A percentile compares a stretch with the other conserved stretches of the same genome.
These are phyloP conservation scores for Talaromyces nanjingensis DNA, from an alignment of 495 filamentous ascomycete genomes.

Conservation along the genomic window DNA sequence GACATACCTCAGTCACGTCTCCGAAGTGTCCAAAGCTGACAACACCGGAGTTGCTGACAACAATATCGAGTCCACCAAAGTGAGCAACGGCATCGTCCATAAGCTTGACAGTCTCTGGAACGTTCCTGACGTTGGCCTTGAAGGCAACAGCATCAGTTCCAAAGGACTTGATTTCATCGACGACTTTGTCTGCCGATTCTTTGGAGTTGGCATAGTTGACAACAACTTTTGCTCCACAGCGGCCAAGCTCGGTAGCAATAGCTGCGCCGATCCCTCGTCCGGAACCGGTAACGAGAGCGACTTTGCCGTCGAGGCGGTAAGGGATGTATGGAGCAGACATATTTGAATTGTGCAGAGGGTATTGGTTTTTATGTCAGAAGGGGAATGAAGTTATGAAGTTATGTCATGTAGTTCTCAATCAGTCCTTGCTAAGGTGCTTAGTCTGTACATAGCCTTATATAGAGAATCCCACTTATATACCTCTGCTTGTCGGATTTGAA, in stretches of 20 bases:
- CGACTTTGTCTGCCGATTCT: conserved; percentile 32
- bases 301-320: too few species aligned
- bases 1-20: conserved; percentile 52
- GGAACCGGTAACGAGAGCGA: too few species aligned
- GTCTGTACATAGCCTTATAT: too few species aligned
- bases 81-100: conserved; percentile 56
- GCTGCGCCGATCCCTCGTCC: conserved; percentile 54
- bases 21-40: conserved; percentile 41
- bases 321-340: too few species aligned
- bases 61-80: conserved; percentile 66
- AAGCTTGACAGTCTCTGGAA: conserved; percentile 53
- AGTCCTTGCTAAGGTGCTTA: too few species aligned
- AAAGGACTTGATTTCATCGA: conserved; percentile 38
- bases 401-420: too few species aligned
- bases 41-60: conserved; percentile 48
- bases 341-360: too few species aligned
- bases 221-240: conserved; percentile 76
- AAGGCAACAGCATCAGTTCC: conserved; percentile 59
- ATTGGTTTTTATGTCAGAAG: too few species aligned
- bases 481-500: too few species aligned
- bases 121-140: conserved; percentile 66
- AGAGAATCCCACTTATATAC: too few species aligned
- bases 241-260: conserved; percentile 69
- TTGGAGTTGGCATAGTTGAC: conserved; percentile 33
- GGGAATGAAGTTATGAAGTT: too few species aligned